phyloP scores from a whole-genome alignment of 2,329 filamentous ascomycete genomes.

The Aspergillus nomiae region DNA sequence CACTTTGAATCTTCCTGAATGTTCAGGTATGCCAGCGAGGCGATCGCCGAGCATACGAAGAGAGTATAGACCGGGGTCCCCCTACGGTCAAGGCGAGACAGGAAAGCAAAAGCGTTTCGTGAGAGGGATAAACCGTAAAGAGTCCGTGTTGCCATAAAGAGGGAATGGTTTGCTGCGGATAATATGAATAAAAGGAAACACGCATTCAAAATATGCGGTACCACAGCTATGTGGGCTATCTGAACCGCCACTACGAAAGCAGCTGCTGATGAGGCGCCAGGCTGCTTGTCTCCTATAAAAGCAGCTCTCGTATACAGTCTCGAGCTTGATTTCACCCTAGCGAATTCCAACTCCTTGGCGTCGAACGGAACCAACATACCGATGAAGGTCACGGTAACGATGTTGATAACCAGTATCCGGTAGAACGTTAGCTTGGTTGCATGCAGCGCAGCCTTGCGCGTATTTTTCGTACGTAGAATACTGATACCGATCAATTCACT shows the following conservation, averaged over 20 bases:
- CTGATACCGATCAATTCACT: constrained; percentile 78
- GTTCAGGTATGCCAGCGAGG: constrained; percentile 71
- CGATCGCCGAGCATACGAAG: constrained; percentile 61
- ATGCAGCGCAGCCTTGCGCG: constrained; percentile 72
- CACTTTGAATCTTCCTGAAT: constrained; percentile 58
- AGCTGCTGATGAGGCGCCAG: constrained; percentile 49
- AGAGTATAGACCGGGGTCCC: constrained; percentile 72
- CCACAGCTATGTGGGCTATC: constrained; percentile 62
- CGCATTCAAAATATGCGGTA: constrained; percentile 71
- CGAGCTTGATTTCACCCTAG: constrained; percentile 45
- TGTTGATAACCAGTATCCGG: constrained; percentile 80
- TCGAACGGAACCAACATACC: constrained; percentile 78
- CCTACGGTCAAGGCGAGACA: constrained; percentile 69
- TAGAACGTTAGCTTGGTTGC: constrained; percentile 81
- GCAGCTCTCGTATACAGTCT: constrained; percentile 45
- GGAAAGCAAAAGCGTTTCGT: constrained; percentile 70
- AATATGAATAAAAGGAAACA: constrained; percentile 77
- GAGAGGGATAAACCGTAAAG: constrained; percentile 73
- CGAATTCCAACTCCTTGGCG: constrained; percentile 58
- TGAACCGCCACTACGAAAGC: constrained; percentile 76
- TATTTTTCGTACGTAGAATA: constrained; percentile 77
- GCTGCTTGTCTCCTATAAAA: not conserved
- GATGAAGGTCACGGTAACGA: constrained; percentile 70
- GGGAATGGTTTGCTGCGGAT: constrained; percentile 74
- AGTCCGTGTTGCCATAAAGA: constrained; percentile 74